phyloP scores from a whole-genome alignment of 306 rosid genomes.

The Malus fusca region DNA sequence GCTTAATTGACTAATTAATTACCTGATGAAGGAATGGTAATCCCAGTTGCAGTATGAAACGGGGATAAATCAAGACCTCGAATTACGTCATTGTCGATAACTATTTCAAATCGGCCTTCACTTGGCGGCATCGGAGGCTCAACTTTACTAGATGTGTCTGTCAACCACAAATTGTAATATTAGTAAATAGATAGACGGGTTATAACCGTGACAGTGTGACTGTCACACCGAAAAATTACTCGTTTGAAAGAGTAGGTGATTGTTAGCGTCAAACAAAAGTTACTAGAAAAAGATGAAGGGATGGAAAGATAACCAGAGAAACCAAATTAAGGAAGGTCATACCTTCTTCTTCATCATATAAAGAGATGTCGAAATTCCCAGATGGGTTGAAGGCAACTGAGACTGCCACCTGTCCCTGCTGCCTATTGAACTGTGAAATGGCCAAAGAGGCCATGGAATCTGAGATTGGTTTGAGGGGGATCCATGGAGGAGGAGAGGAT shows the following conservation, averaged over 20 bases:
- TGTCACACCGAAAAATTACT: background rate
- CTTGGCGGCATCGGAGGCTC: slow-evolving; percentile 80
- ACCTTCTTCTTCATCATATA: slow-evolving; percentile 56
- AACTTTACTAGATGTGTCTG: slow-evolving; percentile 43
- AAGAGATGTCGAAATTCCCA: slow-evolving; percentile 75
- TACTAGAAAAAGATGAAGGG: background rate
- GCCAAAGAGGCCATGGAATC: slow-evolving; percentile 18
- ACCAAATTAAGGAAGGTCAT: background rate
- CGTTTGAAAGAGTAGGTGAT: background rate
- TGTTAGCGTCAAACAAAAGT: background rate
- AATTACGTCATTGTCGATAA: slow-evolving; percentile 50
- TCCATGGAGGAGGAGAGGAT: slow-evolving; percentile 20
- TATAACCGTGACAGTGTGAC: background rate
- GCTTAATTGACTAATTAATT: background rate
- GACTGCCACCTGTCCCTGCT: slow-evolving; percentile 33
- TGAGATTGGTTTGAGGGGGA: slow-evolving; percentile 33
- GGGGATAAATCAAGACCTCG: slow-evolving; percentile 58
- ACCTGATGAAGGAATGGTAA: slow-evolving; percentile 65
- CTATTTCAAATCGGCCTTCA: slow-evolving; percentile 69
- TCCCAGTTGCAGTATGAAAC: slow-evolving; percentile 73
- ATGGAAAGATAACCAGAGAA: background rate
- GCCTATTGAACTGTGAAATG: slow-evolving; percentile 14
- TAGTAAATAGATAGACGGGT: too few relatives aligned
- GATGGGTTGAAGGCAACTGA: slow-evolving; percentile 85
- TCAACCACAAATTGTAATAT: background rate